Evolutionary conservation across 2,329 filamentous ascomycete species (phyloP), one percentile per base, ranked within the genome.

Genomic region (Emericellopsis cladophorae): DNA sequence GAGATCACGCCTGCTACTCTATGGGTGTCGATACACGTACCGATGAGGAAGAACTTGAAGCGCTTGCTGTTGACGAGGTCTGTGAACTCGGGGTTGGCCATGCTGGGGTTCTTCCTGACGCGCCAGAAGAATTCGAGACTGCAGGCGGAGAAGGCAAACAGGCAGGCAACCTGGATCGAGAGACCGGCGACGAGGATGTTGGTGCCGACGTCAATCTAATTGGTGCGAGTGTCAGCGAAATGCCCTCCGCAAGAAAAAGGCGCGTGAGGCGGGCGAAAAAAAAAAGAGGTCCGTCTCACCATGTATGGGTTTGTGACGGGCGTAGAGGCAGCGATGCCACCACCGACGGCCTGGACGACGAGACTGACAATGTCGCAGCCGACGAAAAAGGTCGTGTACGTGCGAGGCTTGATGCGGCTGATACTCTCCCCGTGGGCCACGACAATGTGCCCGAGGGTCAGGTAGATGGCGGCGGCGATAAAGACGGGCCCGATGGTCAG

Each of bases 401-500:
- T 48, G 1, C 46, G 45, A 2, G 60, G 58, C 8, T 44, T 31
- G 42, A 61, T 49, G n/a, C 52, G 51, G n/a, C 55, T 57, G 1
- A 56, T 42, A 4, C 63, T 56, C 2, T 59, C 52, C 0, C 65
- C 66, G 44, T 65, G 69, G 4, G 59, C 61, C 42, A 55, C 53
- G 22, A 70, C 65, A 44, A 71, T 65, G 36, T 60, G 57, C 14
- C 64, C 54, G 31, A 81, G 59, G 43, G 70, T 76, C 39, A 82
- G 60, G 51, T 82, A 83, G 42, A 82, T 71, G 3, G 67, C 72
- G 1, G 74, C 78, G 3, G 73, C 68, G 48, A 81, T 61, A 55
- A 81, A 81, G 1, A 76, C 76, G 0, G 79, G 78, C 0, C 62
- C 77, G 42, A 81, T 67, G 2, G 77, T 81, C 33, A 84, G 60